Conservation (phyloP, 257 asterid genomes). For the Solanum tacnaense region DNA sequence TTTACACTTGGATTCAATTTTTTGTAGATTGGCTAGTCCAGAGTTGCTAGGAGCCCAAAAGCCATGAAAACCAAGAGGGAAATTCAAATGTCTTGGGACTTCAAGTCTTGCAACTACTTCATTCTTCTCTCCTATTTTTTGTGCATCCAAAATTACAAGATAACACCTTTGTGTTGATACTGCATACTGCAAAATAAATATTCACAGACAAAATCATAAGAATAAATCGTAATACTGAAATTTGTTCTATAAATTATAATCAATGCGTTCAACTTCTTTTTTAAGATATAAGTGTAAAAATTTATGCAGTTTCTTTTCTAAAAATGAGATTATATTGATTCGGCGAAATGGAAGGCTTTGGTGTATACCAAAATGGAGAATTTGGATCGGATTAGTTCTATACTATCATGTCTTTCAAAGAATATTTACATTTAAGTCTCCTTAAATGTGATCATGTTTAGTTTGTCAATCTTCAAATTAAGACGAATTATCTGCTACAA, state of each 20-base stretch:
- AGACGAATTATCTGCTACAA: not conserved
- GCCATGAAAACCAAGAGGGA: conserved; percentile 92
- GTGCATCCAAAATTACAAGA: conserved; percentile 66
- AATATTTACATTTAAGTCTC: not conserved
- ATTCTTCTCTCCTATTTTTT: conserved; percentile 40
- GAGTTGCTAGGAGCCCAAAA: conserved; percentile 51
- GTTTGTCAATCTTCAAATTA: not conserved
- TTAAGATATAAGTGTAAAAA: too few relatives aligned
- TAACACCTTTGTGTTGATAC: conserved; percentile 78
- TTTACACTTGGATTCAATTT: not conserved
- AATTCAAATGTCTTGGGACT: conserved; percentile 75
- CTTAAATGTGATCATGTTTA: not conserved
- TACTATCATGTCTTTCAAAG: not conserved
- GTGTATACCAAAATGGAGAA: not conserved
- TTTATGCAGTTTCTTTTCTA: not conserved
- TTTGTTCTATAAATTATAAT: not conserved
- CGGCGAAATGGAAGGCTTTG: not conserved
- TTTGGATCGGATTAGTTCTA: not conserved
- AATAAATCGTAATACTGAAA: not conserved
- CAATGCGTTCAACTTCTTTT: not conserved
- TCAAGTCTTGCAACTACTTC: conserved; percentile 75
- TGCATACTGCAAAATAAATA: conserved; percentile 58
- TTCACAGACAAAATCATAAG: not conserved
- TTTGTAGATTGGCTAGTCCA: not conserved
- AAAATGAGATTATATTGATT: not conserved